Base-by-base conservation (phyloP, 2,329 filamentous ascomycete genomes). In the Ustulina deusta region DNA sequence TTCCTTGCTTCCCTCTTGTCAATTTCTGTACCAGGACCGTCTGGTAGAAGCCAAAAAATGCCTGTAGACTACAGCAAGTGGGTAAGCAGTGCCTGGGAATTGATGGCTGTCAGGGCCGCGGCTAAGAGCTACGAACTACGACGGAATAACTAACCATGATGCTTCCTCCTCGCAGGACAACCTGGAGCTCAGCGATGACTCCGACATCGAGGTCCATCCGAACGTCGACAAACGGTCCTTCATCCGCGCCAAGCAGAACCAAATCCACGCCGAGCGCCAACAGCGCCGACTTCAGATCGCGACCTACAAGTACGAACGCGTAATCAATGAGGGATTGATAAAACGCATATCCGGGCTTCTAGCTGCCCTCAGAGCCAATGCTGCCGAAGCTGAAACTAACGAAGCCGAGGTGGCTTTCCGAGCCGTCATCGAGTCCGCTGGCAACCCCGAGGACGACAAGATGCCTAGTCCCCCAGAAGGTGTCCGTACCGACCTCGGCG, bases 191-290 rank as follows among this genome's bases (percentile, higher is more conserved):
- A 97, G 93, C 77, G 96, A 99, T 81, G 96, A 99, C 82, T 97
- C 94, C 59, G 96, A 99, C 77, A 91, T 99, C 75, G 96, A 99
- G 83, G 96, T 98, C 59, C 96, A 99, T 81, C 96, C 96, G 68
- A 99, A 99, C 79, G 96, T 99, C 79, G 96, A 99, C 84, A 99
- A 99, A 81, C 89, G 91, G 59, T 98, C 95, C 69, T 99, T 99
- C 81, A 99, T 99, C 80, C 93, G 95, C 72, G 97, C 96, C 72
- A 99, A 99, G 83, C 96, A 98, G 83, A 91, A 90, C 75, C 94
- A 99, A 82, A 99, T 99, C 75, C 96, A 99, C 80, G 90, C 94
- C 77, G 91, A 97, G 79, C 91, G 96, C 63, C 86, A 90, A 73
- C 91, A 97, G 76, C 91, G 96, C 65, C 93, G 92, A 78, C 90